Evolutionary conservation across 2,329 filamentous ascomycete genomes (phyloP).

Genomic region (Alternaria incomplexa): DNA sequence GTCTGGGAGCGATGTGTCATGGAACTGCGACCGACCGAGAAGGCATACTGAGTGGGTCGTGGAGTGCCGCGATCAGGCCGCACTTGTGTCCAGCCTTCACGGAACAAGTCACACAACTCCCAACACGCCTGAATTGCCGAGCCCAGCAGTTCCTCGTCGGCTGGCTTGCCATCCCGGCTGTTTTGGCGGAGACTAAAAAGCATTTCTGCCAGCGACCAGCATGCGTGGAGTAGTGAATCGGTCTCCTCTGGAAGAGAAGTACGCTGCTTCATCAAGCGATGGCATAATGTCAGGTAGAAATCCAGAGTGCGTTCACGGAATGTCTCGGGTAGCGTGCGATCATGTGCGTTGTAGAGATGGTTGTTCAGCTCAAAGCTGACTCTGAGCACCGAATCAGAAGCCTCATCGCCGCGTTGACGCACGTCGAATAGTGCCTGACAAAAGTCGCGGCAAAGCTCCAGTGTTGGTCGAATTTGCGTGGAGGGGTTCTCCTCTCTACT

Average conservation of each 20-base stretch:
- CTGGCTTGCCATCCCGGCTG: constrained; percentile 71
- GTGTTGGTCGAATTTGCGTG: constrained; percentile 72
- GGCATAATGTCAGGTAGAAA: constrained; percentile 92
- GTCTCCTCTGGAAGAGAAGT: constrained; percentile 80
- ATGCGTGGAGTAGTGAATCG: constrained; percentile 81
- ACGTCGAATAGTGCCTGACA: constrained; percentile 91
- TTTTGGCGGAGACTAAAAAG: constrained; percentile 89
- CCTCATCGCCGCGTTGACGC: constrained; percentile 76
- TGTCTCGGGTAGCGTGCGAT: constrained; percentile 79
- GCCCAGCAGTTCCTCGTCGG: constrained; percentile 83
- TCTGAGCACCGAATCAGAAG: constrained; percentile 82
- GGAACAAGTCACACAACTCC: constrained; percentile 92
- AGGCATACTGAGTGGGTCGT: constrained; percentile 77
- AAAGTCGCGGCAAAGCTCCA: constrained; percentile 90
- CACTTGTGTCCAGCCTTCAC: constrained; percentile 88
- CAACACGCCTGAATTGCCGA: constrained; percentile 92
- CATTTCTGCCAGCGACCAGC: constrained; percentile 91
- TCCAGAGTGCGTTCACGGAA: constrained; percentile 91
- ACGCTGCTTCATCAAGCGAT: constrained; percentile 94
- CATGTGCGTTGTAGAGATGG: constrained; percentile 91
- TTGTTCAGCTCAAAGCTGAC: constrained; percentile 97
- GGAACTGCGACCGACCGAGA: constrained; percentile 52
- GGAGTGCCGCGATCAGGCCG: constrained; percentile 86
- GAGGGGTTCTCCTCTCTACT: constrained; percentile 74
- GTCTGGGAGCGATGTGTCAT: constrained; percentile 35